Base-by-base conservation (phyloP, 306 rosid species). In the Urtica urens region DNA sequence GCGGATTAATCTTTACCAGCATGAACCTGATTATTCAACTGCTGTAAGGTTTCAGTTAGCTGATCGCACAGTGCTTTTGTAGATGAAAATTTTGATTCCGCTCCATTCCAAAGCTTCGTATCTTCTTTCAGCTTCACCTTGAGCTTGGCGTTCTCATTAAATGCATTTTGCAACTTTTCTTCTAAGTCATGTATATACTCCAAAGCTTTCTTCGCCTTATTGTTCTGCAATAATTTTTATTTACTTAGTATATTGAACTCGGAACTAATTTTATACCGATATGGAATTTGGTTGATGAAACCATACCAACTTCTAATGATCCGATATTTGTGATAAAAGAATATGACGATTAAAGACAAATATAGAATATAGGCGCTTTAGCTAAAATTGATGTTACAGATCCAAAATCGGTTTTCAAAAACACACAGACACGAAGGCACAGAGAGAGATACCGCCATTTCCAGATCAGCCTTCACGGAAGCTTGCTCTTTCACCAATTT, bases 61-160 rank as follows among this genome's bases (percentile, higher is more conserved):
- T 85, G 84, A 73, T 85, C 92, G 20, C 82, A 72, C 71, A 85
- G 48, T 19, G 87, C 69, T 76, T 84, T 90, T 5, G 94, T 86
- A 11, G 99, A 90, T 24, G 85, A 90, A 60, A 90, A 75, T 54
- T 84, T 90, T 29, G 87, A 81, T 53, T 81, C 95, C 68, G 85
- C 55, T 57, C 94, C 94, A 57, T 71, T 72, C 95, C 99, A 85
- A 19, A 81, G 72, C 72, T 81, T 90, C 64, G 77, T 94, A 55
- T 90, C 95, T 71, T 90, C 95, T 54, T 77, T 81, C 74, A 79
- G 97, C 76, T 79, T 81, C 72, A 90, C 95, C 68, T 75, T 75
- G 31, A 84, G 90, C 66, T 90, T 90, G 7, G 92, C 77, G 25
- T 81, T 90, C 69, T 90, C 97, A 56, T 90, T 90, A 15, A 81